phyloP scores from a whole-genome alignment of 2,329 filamentous ascomycete genomes.

The Hypoxylon sp. region DNA sequence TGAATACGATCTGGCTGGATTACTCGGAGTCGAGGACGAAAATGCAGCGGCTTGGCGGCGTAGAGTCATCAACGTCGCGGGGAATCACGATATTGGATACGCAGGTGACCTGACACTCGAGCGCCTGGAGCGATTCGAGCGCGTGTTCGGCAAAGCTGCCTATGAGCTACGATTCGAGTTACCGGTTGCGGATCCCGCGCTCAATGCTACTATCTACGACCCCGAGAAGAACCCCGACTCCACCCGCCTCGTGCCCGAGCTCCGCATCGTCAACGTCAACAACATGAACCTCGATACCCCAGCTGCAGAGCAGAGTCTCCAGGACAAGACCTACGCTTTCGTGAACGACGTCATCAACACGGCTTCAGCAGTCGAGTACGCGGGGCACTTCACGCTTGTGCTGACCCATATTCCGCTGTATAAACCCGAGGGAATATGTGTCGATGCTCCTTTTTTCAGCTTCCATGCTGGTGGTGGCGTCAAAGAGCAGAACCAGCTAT shows the following conservation, averaged over 20 bases:
- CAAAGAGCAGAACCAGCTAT: conserved; percentile 92
- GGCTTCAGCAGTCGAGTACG: conserved; percentile 71
- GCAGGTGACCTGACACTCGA: conserved; percentile 88
- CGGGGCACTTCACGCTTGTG: conserved; percentile 82
- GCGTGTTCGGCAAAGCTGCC: conserved; percentile 87
- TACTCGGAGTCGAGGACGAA: conserved; percentile 63
- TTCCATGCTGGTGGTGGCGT: conserved; percentile 83
- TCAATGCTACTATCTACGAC: conserved; percentile 61
- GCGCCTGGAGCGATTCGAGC: conserved; percentile 85
- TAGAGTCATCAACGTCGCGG: conserved; percentile 88
- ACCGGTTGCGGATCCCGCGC: conserved; percentile 60
- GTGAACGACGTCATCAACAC: conserved; percentile 77
- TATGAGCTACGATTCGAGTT: conserved; percentile 86
- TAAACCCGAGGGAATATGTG: conserved; percentile 85
- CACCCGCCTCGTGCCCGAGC: conserved; percentile 70
- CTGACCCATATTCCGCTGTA: conserved; percentile 93
- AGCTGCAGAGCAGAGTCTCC: conserved; percentile 75
- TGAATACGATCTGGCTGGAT: conserved; percentile 66
- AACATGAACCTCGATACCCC: conserved; percentile 94
- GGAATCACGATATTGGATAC: conserved; percentile 98
- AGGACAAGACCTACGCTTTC: conserved; percentile 83
- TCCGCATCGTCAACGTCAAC: conserved; percentile 90
- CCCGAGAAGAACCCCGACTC: conserved; percentile 62
- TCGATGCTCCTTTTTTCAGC: conserved; percentile 85
- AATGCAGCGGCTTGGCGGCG: conserved; percentile 75